Evolutionary conservation across 1,139 yeast genomes (phyloP), one percentile per base, ranked within the genome.

Genomic region (Protomyces inouyei): DNA sequence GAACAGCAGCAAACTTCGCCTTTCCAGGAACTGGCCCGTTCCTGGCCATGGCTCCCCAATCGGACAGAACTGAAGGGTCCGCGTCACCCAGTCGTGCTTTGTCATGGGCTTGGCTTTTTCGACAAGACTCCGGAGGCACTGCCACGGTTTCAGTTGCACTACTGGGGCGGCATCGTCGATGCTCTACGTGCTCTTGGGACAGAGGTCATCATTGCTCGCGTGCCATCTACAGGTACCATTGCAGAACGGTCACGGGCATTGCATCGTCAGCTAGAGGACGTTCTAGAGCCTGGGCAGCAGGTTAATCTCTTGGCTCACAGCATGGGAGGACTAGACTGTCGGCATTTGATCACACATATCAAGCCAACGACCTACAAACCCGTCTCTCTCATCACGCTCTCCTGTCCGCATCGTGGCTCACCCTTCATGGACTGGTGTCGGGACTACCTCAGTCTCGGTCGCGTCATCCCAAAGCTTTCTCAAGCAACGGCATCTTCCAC

Each of bases 281-380:
- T 16, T 68, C 68, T 5, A 69, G 73, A 16, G 74, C 77, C 45
- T 6, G 66, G 79, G 77, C 64, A 56, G n/a, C 37, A 64, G 14
- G 55, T 91, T 16, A 91, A 91, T 72, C 74, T 91, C 48, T 79
- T 91, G 23, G 95, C 95, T n/a, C 97, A 91, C 73, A 89, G 96
- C 0, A 90, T 91, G 97, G 97, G 97, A 8, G 97, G 97, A 0
- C 76, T 91, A 52, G 97, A 91, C 73, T 83, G 92, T 48, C 76
- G 97, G 60, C 88, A 86, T 72, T 75, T 91, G 69, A 87, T 89
- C 1, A 81, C 89, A 0, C 77, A 82, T 61, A 73, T 86, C 16
- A 76, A 79, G 25, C 78, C 76, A 46, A 71, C 75, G 45, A 77
- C 80, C 61, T 87, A 83, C 70, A 75, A 83, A 69, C 84, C 87